A percentile compares a stretch with the other conserved stretches of the same genome.
Conservation (phyloP, 192 early-diverging fungal species). For the Entomortierella lignicola region DNA sequence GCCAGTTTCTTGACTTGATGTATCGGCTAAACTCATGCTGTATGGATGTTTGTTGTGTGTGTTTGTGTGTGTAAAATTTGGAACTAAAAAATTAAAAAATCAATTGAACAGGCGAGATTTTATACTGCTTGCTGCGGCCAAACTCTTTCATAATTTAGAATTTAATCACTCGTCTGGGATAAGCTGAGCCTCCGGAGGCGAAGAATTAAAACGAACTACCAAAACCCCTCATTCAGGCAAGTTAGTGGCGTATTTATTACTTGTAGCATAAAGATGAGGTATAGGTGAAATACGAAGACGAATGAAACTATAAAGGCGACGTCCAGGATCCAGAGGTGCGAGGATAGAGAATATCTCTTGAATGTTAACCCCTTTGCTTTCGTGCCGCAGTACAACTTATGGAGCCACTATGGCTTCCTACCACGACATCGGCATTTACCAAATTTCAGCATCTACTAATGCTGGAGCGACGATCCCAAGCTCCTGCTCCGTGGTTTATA, state of each 20-base stretch:
- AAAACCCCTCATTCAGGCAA: no score
- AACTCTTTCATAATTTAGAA: no score
- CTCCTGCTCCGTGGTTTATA: conserved; percentile 41
- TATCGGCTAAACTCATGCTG: background rate
- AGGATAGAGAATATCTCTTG: conserved; percentile 23
- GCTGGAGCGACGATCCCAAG: conserved; percentile 44
- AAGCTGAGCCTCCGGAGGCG: conserved; percentile 39
- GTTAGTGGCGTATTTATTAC: no score
- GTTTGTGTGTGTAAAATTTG: background rate
- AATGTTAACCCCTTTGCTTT: conserved; percentile 32
- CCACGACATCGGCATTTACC: conserved; percentile 32
- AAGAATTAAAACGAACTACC: no score
- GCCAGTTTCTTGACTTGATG: background rate
- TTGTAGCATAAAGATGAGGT: no score
- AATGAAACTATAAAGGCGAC: background rate
- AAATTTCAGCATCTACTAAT: conserved; percentile 37
- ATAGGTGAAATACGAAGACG: background rate
- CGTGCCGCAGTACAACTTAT: conserved; percentile 31
- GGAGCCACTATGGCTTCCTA: conserved; percentile 28
- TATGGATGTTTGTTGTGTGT: background rate
- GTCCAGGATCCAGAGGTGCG: conserved; percentile 31
- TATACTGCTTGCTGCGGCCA: conserved; percentile 16
- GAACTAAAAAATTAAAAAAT: background rate
- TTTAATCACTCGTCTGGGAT: no score
- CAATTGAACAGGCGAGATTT: background rate